These are phyloP conservation scores for Phytopythium oedochilum DNA, from an alignment of 352 stramenopile species.

Conservation along the genomic window DNA sequence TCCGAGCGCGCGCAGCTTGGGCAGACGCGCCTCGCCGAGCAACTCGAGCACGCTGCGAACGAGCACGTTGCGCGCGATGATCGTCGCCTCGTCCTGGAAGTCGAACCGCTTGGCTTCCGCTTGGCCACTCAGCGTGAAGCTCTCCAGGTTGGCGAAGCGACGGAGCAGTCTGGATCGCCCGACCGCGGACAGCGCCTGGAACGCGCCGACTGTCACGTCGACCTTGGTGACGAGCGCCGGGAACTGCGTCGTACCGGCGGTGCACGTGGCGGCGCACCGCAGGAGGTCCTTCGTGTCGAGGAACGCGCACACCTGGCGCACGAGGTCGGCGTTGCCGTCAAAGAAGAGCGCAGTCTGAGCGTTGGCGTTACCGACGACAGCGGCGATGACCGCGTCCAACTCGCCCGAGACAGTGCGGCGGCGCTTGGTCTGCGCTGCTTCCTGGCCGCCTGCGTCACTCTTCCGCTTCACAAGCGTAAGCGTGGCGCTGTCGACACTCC, in stretches of 20 bases:
- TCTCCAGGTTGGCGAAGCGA: constrained; percentile 35
- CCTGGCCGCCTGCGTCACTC: constrained; percentile 5
- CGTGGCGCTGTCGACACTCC: neutral
- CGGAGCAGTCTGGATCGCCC: constrained; percentile 23
- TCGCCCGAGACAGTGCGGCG: constrained; percentile 1
- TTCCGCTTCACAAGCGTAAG: constrained; percentile 17
- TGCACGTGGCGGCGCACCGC: constrained; percentile 28
- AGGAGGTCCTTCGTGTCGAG: constrained; percentile 26
- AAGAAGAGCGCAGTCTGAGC: constrained; percentile 33
- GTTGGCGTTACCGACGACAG: neutral
- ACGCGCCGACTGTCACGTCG: constrained; percentile 15
- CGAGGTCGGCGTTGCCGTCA: constrained; percentile 34
- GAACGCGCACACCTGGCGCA: constrained; percentile 42
- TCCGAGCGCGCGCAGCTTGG: constrained; percentile 20
- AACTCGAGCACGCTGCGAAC: constrained; percentile 26
- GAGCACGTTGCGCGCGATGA: constrained; percentile 36
- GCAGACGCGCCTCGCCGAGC: constrained; percentile 17
- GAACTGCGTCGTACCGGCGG: constrained; percentile 20
- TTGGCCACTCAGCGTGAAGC: constrained; percentile 25
- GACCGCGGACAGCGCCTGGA: constrained; percentile 15
- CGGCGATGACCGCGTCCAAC: neutral
- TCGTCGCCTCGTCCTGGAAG: constrained; percentile 29
- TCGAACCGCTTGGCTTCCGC: constrained; percentile 35
- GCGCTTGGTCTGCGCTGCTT: constrained; percentile 1
- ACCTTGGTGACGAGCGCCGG: constrained; percentile 33